Conservation (phyloP, 2,329 filamentous ascomycete species). For the Colletotrichum salicis region DNA sequence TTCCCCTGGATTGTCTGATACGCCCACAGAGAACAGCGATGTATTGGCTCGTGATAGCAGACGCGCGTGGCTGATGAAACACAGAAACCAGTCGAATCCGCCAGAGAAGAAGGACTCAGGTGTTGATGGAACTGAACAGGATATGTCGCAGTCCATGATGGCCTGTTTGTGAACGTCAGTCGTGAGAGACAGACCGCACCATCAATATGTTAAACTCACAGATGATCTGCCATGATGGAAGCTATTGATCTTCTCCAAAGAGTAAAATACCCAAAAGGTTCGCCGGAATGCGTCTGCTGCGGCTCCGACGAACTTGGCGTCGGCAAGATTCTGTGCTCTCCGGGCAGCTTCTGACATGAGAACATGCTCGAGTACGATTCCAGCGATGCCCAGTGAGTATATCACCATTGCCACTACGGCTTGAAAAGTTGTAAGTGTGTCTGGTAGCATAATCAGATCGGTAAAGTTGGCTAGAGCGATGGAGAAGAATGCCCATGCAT, state of each 20-base stretch:
- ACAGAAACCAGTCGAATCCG: conserved; percentile 48
- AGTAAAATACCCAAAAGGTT: conserved; percentile 54
- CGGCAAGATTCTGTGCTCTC: conserved; percentile 43
- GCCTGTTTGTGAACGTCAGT: conserved; percentile 43
- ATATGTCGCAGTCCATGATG: conserved; percentile 50
- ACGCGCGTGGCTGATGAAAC: conserved; percentile 43
- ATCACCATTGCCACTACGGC: conserved; percentile 46
- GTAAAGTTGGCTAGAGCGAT: conserved; percentile 43
- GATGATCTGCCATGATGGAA: conserved; percentile 46
- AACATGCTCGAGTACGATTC: conserved; percentile 39
- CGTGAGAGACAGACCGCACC: conserved; percentile 37
- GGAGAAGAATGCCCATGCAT: conserved; percentile 38
- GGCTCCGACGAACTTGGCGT: conserved; percentile 35
- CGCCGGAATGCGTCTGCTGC: conserved; percentile 40
- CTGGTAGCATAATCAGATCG: conserved; percentile 45
- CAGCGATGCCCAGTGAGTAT: conserved; percentile 42
- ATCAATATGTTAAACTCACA: conserved; percentile 37
- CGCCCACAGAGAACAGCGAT: conserved; percentile 48
- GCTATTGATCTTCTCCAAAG: conserved; percentile 48
- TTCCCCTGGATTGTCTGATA: conserved; percentile 38
- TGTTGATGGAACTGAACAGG: conserved; percentile 45
- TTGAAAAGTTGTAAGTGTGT: conserved; percentile 44
- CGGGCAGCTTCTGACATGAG: conserved; percentile 45
- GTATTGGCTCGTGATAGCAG: conserved; percentile 47
- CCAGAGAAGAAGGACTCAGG: conserved; percentile 45